phyloP scores from a whole-genome alignment of 345 rosid species.

The Eucalyptus fibrosa region DNA sequence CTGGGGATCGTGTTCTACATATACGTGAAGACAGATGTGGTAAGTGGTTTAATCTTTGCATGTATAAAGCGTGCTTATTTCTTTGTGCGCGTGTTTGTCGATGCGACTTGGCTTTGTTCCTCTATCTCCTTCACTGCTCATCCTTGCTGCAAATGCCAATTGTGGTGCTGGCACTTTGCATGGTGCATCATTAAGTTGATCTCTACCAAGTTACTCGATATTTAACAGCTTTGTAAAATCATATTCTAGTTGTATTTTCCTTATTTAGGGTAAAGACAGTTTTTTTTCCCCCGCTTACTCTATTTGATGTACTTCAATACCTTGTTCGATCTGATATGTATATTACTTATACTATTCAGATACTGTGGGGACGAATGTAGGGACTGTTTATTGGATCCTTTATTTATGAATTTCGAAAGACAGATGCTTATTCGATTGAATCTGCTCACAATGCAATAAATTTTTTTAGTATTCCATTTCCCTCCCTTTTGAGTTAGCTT shows the following conservation, averaged over 20 bases:
- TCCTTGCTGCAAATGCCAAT: not conserved
- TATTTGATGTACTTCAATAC: not conserved
- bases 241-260: not conserved
- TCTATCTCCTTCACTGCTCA: not conserved
- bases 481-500: not conserved
- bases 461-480: not conserved
- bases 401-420: not conserved
- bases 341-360: not conserved
- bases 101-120: not conserved
- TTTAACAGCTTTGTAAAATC: not conserved
- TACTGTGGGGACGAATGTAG: not conserved
- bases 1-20: conserved; percentile 59
- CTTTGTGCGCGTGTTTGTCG: rapidly evolving
- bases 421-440: not conserved
- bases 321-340: not conserved
- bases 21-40: conserved; percentile 73
- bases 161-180: not conserved
- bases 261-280: not conserved
- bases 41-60: conserved; percentile 4
- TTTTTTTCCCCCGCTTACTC: not conserved
- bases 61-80: not conserved
- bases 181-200: not conserved
- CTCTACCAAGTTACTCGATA: not conserved
- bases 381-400: not conserved
- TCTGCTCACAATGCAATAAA: not conserved